Conservation (phyloP, 1,284 basidiomycete species). For the Apiotrichum siamense region DNA sequence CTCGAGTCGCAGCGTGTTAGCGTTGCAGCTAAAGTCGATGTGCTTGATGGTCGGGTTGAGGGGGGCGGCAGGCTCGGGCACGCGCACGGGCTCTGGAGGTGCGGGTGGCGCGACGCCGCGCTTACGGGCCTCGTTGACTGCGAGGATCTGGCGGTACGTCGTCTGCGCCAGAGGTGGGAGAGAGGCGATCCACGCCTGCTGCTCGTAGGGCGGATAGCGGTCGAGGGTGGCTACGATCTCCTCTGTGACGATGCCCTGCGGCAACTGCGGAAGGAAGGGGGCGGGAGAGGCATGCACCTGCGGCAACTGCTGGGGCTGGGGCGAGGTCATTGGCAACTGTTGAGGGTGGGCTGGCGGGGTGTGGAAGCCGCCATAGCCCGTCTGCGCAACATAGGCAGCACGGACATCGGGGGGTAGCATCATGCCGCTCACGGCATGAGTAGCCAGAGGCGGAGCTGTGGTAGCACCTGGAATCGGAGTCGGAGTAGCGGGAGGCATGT, state of each 20-base stretch:
- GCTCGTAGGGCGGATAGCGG: slow-evolving; percentile 38
- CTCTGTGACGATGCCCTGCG: slow-evolving; percentile 38
- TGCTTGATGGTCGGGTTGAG: slow-evolving; percentile 7
- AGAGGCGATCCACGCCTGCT: slow-evolving; percentile 35
- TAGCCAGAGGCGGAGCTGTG: background rate
- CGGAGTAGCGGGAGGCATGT: background rate
- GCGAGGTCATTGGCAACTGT: background rate
- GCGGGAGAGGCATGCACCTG: background rate
- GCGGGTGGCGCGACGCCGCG: slow-evolving; percentile 11
- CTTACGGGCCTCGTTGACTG: slow-evolving; percentile 29
- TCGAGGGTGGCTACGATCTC: slow-evolving; percentile 38
- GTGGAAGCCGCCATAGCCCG: background rate
- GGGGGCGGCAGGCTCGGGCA: background rate
- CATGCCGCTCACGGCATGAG: background rate
- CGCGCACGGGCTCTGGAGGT: background rate
- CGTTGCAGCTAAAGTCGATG: slow-evolving; percentile 15
- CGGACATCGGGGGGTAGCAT: slow-evolving; percentile 5
- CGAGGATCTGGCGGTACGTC: slow-evolving; percentile 32
- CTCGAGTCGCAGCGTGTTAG: slow-evolving; percentile 29
- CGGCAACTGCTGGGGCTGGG: background rate
- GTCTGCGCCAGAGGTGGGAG: slow-evolving; percentile 29
- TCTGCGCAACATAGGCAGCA: background rate
- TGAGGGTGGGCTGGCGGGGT: background rate
- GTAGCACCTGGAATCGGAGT: background rate
- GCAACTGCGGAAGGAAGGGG: slow-evolving; percentile 34